These are phyloP conservation scores for Pugionium cornutum DNA, from an alignment of 345 rosid species.

Conservation along the genomic window DNA sequence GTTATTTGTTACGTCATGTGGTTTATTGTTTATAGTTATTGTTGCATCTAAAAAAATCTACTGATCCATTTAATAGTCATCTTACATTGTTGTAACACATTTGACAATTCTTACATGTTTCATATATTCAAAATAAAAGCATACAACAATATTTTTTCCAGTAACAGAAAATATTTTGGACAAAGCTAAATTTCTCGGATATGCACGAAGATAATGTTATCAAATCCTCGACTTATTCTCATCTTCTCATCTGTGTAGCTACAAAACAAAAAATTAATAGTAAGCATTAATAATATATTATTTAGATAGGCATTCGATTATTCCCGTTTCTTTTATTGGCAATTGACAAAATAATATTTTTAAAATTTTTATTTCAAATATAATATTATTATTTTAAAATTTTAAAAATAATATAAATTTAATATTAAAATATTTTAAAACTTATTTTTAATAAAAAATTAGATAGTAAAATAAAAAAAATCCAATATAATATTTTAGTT, in stretches of 20 bases:
- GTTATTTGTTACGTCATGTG: conserved; percentile 23
- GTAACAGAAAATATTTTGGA: neutral
- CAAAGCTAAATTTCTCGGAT: conserved; percentile 31
- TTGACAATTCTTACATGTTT: conserved; percentile 21
- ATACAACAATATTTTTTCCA: neutral
- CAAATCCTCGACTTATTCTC: conserved; percentile 74
- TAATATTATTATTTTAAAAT: no score
- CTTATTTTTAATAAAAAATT: no score
- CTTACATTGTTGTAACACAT: conserved; percentile 13
- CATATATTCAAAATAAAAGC: conserved; percentile 3
- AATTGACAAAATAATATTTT: no score
- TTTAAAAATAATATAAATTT: no score
- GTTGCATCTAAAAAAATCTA: conserved; percentile 22
- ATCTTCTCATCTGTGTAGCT: conserved; percentile 74
- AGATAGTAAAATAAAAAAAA: no score
- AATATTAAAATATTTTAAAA: no score
- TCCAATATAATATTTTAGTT: no score
- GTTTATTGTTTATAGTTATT: conserved; percentile 33
- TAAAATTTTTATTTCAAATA: no score
- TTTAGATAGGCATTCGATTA: neutral
- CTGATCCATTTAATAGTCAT: conserved; percentile 18
- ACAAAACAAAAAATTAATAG: conserved; percentile 34
- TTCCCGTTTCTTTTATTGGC: no score
- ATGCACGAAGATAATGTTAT: conserved; percentile 65
- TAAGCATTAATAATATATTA: neutral